These are phyloP conservation scores for Eutrema salsugineum DNA, from an alignment of 441 rosid genomes.

Conservation along the genomic window DNA sequence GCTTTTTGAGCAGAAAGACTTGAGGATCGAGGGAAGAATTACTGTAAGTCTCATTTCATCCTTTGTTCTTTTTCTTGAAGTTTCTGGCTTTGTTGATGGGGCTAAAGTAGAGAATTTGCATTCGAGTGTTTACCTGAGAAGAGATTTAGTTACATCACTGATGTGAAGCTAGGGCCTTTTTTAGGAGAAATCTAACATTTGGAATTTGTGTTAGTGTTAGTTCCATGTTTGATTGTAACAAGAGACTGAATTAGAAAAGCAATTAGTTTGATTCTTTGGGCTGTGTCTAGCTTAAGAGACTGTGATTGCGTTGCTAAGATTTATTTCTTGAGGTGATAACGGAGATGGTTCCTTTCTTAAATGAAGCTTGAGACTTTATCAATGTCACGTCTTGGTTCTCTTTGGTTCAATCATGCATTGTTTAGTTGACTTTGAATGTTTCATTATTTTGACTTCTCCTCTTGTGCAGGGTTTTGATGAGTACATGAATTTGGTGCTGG, in stretches of 20 bases:
- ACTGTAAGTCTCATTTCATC: constrained; percentile 53
- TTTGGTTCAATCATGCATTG: neutral
- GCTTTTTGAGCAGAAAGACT: constrained; percentile 90
- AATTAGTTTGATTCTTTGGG: neutral
- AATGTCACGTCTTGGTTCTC: neutral
- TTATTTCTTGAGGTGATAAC: neutral
- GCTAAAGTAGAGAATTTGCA: neutral
- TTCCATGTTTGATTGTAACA: neutral
- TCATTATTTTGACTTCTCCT: neutral
- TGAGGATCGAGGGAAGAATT: constrained; percentile 86
- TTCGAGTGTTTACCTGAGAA: neutral
- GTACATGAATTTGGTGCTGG: constrained; percentile 83
- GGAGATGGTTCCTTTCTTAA: neutral
- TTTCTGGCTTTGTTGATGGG: neutral
- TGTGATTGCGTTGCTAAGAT: neutral
- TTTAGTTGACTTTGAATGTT: neutral
- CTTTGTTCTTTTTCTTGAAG: neutral
- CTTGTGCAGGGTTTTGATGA: constrained; percentile 68
- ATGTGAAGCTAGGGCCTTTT: neutral
- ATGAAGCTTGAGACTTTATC: neutral
- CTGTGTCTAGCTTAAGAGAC: neutral
- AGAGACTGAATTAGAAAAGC: neutral
- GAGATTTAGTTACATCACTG: neutral
- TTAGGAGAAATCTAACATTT: neutral
- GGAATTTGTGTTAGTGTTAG: neutral